Base-by-base conservation (phyloP, 2,329 filamentous ascomycete genomes). In the Pseudopithomyces maydicus region DNA sequence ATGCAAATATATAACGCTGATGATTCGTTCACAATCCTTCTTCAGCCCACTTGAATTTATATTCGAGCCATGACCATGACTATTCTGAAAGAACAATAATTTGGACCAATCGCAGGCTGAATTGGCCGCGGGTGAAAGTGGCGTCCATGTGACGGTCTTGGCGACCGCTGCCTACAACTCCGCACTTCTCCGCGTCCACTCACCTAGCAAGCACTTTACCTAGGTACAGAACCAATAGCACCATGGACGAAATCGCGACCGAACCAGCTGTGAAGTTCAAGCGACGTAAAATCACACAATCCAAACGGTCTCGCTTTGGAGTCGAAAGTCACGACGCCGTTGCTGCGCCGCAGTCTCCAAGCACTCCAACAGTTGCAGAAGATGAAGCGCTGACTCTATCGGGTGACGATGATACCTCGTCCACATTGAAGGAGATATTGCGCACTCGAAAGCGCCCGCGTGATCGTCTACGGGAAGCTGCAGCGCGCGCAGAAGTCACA, bases 401-500 rank as follows among this genome's bases (percentile, higher is more conserved):
- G 12, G 55, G 66, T 6, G 61, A 61, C 7, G 61, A 61, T n/a
- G 64, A 67, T 20, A 66, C 69, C 12, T 56, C 66, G 1, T 60
- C 61, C 5, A 54, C 60, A 1, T 39, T 75, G 12, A 70, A 65
- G 48, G 71, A 72, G 41, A 72, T 74, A 23, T 32, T 74, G 43
- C 69, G 71, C 46, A 69, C 66, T 47, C 67, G 71, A 17, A 74
- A 66, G 57, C 65, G 69, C 3, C 66, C 66, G 23, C 66, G 67
- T 32, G 64, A 73, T 22, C 68, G 68, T 7, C 19, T 62, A 0
- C 61, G 57, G 22, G 67, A 71, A 36, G 57, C 52, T 41, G 54
- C 58, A 44, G 66, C 64, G 52, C 67, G 57, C 42, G 50, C 59
- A 49, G 66, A 69, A n/a, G 17, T 33, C 3, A 52, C 61, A 2